Conservation (phyloP, 2,329 filamentous ascomycete species). For the Neofusicoccum sp. region DNA sequence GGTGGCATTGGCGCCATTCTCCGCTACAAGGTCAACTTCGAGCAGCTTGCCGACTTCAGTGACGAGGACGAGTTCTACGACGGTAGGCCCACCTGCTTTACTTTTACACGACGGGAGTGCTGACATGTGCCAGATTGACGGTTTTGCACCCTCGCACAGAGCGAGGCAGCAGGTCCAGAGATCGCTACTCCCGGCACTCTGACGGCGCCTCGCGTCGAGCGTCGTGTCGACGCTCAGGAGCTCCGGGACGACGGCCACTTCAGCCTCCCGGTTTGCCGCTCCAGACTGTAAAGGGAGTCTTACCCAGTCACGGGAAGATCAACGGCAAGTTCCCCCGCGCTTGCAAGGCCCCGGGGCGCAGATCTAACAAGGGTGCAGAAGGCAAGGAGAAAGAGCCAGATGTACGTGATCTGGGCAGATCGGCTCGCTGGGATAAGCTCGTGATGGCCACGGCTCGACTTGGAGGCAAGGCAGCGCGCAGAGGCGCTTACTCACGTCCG, state of each 20-base stretch:
- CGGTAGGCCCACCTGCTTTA: slow-evolving; percentile 44
- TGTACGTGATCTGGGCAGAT: slow-evolving; percentile 21
- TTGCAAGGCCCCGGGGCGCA: neutral
- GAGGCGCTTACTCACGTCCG: slow-evolving; percentile 1
- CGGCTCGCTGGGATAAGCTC: slow-evolving; percentile 15
- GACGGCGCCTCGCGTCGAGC: slow-evolving; percentile 56
- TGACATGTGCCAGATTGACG: slow-evolving; percentile 71
- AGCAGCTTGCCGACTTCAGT: slow-evolving; percentile 89
- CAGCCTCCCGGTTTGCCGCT: slow-evolving; percentile 39
- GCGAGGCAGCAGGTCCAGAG: slow-evolving; percentile 81
- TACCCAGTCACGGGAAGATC: slow-evolving; percentile 25
- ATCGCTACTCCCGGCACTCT: slow-evolving; percentile 55
- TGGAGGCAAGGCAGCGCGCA: slow-evolving; percentile 16
- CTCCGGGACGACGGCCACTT: slow-evolving; percentile 31
- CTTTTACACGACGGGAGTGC: neutral
- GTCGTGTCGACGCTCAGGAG: slow-evolving; percentile 34
- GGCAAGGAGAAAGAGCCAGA: slow-evolving; percentile 19
- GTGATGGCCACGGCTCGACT: slow-evolving; percentile 14
- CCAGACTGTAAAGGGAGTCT: slow-evolving; percentile 40
- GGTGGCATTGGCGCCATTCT: slow-evolving; percentile 97
- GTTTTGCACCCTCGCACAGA: slow-evolving; percentile 79
- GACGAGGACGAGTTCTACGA: slow-evolving; percentile 85
- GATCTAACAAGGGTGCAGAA: neutral
- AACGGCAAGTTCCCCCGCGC: slow-evolving; percentile 12
- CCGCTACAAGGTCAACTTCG: slow-evolving; percentile 99